Conservation (phyloP, 2,329 filamentous ascomycete species). For the Paramyrothecium sp. region DNA sequence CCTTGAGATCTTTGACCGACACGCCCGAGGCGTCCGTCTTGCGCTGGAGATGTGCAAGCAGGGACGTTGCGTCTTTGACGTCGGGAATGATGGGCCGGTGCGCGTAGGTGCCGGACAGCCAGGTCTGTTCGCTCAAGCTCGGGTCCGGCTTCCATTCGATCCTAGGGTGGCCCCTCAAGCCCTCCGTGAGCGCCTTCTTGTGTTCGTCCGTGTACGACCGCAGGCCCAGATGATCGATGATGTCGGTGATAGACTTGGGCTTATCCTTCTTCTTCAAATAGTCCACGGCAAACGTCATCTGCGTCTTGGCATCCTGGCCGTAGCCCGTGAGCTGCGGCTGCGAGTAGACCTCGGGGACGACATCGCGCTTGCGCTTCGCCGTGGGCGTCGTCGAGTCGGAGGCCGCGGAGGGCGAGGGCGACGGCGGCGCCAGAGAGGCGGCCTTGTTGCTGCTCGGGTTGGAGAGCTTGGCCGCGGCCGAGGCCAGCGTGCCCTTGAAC, state of each 20-base stretch:
- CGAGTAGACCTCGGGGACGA: slow-evolving; percentile 62
- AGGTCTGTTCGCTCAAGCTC: slow-evolving; percentile 64
- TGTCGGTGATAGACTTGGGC: slow-evolving; percentile 69
- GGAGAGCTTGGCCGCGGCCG: slow-evolving; percentile 63
- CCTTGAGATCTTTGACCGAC: slow-evolving; percentile 85
- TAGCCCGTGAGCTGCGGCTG: slow-evolving; percentile 75
- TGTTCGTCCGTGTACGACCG: slow-evolving; percentile 59
- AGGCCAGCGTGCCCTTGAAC: slow-evolving; percentile 60
- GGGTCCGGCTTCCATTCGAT: slow-evolving; percentile 56
- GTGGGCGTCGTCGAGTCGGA: slow-evolving; percentile 63
- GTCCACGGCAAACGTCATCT: slow-evolving; percentile 83
- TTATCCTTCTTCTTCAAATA: slow-evolving; percentile 73
- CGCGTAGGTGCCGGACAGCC: slow-evolving; percentile 69
- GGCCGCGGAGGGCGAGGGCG: slow-evolving; percentile 58
- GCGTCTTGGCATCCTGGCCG: slow-evolving; percentile 79
- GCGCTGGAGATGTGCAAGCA: slow-evolving; percentile 77
- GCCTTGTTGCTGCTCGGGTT: slow-evolving; percentile 39
- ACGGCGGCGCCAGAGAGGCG: slow-evolving; percentile 53
- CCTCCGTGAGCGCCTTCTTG: slow-evolving; percentile 63
- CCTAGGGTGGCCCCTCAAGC: slow-evolving; percentile 64
- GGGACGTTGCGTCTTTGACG: slow-evolving; percentile 73
- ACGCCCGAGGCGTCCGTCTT: slow-evolving; percentile 81
- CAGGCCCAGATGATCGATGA: slow-evolving; percentile 78
- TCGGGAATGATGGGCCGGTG: slow-evolving; percentile 80
- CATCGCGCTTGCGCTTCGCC: slow-evolving; percentile 60